phyloP scores from a whole-genome alignment of 305 asterid genomes.

The Plantago lanceolata region DNA sequence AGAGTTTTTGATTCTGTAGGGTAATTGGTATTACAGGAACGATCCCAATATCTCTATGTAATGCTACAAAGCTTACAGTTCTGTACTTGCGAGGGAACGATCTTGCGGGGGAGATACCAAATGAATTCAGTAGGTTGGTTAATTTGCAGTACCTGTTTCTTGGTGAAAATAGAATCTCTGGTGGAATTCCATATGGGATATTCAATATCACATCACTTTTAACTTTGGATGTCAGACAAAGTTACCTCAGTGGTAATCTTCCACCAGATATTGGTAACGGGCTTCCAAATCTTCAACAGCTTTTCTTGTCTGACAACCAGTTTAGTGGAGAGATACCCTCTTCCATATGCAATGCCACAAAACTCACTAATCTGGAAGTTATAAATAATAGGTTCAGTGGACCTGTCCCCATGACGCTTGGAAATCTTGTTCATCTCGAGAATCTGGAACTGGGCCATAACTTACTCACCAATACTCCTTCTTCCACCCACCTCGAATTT shows the following conservation, averaged over 20 bases:
- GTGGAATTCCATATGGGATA: not conserved
- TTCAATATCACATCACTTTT: not conserved
- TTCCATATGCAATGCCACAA: conserved; percentile 3
- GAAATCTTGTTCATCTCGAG: not conserved
- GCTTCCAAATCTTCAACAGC: not conserved
- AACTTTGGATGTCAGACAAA: not conserved
- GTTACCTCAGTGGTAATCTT: not conserved
- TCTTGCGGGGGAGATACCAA: not conserved
- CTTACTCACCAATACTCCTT: not conserved
- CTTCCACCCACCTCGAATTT: not conserved
- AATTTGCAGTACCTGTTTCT: not conserved
- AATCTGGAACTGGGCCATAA: not conserved
- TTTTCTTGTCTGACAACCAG: not conserved
- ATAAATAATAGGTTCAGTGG: not conserved
- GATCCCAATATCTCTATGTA: not conserved
- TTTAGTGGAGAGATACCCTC: not conserved
- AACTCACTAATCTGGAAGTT: not conserved
- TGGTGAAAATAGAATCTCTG: not conserved
- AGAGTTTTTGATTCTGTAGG: not conserved
- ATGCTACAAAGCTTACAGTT: not conserved
- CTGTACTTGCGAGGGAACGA: not conserved
- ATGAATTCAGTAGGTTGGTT: not conserved
- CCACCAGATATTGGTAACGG: not conserved
- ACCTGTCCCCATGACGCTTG: not conserved
- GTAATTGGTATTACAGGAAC: not conserved